A percentile compares a stretch with the other conserved stretches of the same genome.
Conservation (phyloP, 2,329 filamentous ascomycete species). For the Cladosporium sp. region DNA sequence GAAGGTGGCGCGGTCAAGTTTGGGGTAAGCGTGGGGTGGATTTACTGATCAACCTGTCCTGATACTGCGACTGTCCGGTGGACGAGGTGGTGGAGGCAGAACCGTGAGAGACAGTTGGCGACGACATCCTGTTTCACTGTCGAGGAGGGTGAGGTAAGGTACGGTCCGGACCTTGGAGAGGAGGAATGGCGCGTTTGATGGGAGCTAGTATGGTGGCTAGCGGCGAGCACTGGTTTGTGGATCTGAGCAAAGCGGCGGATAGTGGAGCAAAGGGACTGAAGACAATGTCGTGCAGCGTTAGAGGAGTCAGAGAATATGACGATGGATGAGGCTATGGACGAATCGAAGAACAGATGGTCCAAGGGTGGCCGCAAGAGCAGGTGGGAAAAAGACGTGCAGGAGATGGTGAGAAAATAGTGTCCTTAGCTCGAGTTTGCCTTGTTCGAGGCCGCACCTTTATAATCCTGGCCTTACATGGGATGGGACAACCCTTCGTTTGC, state of each 20-base stretch:
- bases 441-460: conserved; percentile 5
- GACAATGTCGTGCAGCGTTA: conserved; percentile 2
- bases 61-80: conserved; percentile 23
- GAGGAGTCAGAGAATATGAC: not conserved
- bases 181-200: not conserved
- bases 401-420: not conserved
- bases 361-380: not conserved
- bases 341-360: not conserved
- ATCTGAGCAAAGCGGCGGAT: not conserved
- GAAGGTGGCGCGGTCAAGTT: not conserved
- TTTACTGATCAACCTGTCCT: conserved; percentile 32
- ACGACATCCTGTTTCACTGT: conserved; percentile 13
- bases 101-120: conserved; percentile 2
- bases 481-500: conserved; percentile 6
- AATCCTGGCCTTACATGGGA: conserved; percentile 9
- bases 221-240: not conserved
- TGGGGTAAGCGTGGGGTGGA: not conserved
- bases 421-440: conserved; percentile 7
- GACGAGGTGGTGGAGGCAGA: conserved; percentile 1
- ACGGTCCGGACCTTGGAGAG: conserved; percentile 8
- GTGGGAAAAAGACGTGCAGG: not conserved
- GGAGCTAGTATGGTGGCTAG: not conserved
- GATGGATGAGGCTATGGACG: not conserved
- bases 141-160: conserved; percentile 4
- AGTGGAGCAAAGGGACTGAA: conserved; percentile 1